phyloP scores from a whole-genome alignment of 768 basidiomycete species.

The Tricholoma flavovirens region DNA sequence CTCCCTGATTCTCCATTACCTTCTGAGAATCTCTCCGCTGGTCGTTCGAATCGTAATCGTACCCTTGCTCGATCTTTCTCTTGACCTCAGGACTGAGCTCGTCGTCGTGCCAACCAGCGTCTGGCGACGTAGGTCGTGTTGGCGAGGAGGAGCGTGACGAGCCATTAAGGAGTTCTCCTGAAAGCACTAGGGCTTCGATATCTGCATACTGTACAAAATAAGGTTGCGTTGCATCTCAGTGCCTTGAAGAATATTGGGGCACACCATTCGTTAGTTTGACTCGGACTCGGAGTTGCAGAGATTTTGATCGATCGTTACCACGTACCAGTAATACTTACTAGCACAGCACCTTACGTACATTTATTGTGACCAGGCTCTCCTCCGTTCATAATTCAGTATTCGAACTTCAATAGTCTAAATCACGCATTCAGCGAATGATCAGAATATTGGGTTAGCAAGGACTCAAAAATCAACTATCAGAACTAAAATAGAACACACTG shows the following conservation, averaged over 20 bases:
- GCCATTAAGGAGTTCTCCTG: constrained; percentile 68
- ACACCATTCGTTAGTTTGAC: not conserved
- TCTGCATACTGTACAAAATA: constrained; percentile 17
- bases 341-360: no score
- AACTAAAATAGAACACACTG: no score
- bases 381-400: no score
- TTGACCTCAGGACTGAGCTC: constrained; percentile 35
- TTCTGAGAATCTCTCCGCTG: constrained; percentile 31
- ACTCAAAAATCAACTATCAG: no score
- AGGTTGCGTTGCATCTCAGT: constrained; percentile 1
- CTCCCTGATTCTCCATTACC: constrained; percentile 29
- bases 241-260: not conserved
- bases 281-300: not conserved
- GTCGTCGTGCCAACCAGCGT: constrained; percentile 52
- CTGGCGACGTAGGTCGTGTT: constrained; percentile 54
- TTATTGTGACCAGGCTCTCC: no score
- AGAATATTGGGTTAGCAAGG: no score
- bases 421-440: no score
- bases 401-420: no score
- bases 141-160: constrained; percentile 56
- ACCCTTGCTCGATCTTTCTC: constrained; percentile 28
- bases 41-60: constrained; percentile 41
- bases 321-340: no score
- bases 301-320: not conserved
- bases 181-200: constrained; percentile 30